Conservation (phyloP, 2,329 filamentous ascomycete species). For the Fonsecaea multimorphosa region DNA sequence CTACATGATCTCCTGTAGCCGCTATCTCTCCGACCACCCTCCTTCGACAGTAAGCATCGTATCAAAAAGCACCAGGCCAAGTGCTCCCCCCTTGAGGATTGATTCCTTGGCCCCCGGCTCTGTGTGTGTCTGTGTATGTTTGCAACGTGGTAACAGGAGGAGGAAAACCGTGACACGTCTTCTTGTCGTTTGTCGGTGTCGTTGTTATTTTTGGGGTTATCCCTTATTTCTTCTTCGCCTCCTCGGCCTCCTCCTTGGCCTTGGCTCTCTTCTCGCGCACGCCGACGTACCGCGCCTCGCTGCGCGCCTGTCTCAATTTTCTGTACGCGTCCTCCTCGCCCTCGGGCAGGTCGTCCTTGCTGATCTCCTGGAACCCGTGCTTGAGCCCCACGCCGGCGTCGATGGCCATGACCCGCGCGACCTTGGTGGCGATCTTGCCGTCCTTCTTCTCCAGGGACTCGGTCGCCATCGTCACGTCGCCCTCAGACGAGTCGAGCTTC, state of each 20-base stretch:
- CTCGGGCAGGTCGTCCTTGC: conserved; percentile 79
- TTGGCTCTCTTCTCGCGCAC: conserved; percentile 90
- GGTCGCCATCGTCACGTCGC: conserved; percentile 75
- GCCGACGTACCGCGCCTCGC: conserved; percentile 80
- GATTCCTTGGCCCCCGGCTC: background rate
- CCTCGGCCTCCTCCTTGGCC: conserved; percentile 75
- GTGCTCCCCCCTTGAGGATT: background rate
- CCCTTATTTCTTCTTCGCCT: conserved; percentile 58
- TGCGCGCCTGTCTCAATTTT: conserved; percentile 82
- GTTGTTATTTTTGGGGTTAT: background rate
- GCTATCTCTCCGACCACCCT: too few relatives aligned
- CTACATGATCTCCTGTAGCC: background rate
- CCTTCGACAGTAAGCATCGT: background rate
- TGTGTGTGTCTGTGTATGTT: background rate
- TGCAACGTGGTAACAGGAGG: too few relatives aligned
- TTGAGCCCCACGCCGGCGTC: conserved; percentile 62
- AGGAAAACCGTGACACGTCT: conserved; percentile 34
- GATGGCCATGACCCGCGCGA: conserved; percentile 73
- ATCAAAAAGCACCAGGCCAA: background rate
- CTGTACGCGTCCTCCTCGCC: conserved; percentile 85
- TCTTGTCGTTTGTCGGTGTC: background rate
- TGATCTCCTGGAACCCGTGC: conserved; percentile 72
- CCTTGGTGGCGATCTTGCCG: conserved; percentile 59
- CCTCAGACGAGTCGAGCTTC: conserved; percentile 85
- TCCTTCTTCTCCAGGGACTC: conserved; percentile 40